Conservation (phyloP, 2,329 filamentous ascomycete species). For the Lecanicillium sp. region DNA sequence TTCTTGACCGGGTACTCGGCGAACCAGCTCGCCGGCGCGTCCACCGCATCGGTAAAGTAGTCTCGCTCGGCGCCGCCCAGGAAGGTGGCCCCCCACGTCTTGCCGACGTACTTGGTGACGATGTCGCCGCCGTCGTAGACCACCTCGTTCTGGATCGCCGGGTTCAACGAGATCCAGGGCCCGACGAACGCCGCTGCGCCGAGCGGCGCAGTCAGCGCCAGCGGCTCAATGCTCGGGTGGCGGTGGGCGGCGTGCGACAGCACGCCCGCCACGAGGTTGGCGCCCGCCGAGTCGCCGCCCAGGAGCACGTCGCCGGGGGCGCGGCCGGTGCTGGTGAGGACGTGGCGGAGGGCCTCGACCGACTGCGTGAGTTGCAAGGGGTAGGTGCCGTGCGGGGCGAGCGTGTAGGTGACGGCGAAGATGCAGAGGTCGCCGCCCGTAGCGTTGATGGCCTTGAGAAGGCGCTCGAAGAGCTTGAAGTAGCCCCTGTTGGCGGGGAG, state of each 20-base stretch:
- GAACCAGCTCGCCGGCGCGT: constrained; percentile 19
- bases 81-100: constrained; percentile 14
- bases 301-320: constrained; percentile 16
- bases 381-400: constrained; percentile 18
- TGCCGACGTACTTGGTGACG: constrained; percentile 15
- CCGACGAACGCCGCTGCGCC: constrained; percentile 16
- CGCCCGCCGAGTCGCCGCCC: constrained; percentile 21
- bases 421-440: constrained; percentile 17
- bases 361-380: constrained; percentile 20
- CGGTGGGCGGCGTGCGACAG: constrained; percentile 20
- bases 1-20: constrained; percentile 16
- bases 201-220: constrained; percentile 16
- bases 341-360: constrained; percentile 18
- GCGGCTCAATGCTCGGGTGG: constrained; percentile 17
- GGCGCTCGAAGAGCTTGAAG: constrained; percentile 17
- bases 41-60: constrained; percentile 17
- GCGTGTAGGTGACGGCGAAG: constrained; percentile 18
- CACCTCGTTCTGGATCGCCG: constrained; percentile 9
- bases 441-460: constrained; percentile 14
- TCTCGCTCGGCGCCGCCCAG: constrained; percentile 15
- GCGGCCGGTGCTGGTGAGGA: constrained; percentile 14
- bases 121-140: constrained; percentile 19
- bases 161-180: constrained; percentile 18
- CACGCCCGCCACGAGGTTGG: constrained; percentile 19
- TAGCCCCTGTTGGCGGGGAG: constrained; percentile 19